Conservation (phyloP, 129 eudicot genomes). For the Artemisia annua region DNA sequence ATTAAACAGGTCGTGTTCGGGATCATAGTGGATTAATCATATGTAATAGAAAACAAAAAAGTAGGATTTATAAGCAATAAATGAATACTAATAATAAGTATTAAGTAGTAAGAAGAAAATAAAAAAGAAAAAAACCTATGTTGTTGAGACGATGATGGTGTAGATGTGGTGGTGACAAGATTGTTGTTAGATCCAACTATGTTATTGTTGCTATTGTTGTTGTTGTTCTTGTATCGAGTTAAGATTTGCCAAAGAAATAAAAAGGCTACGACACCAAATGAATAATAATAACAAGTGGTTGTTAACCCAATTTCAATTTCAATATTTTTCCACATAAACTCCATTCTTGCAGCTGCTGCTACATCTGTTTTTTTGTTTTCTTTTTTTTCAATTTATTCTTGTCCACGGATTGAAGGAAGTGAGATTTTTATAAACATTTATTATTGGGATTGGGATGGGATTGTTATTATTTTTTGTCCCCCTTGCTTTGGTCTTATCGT, state of each 20-base stretch:
- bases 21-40: no score
- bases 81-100: not conserved
- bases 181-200: no score
- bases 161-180: not conserved
- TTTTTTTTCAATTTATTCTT: no score
- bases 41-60: no score
- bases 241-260: no score
- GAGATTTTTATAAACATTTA: not conserved
- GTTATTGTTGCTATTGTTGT: no score
- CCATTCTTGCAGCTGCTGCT: no score
- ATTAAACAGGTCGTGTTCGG: no score
- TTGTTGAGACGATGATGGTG: not conserved
- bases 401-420: not conserved
- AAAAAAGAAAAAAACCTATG: constrained; percentile 19
- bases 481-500: constrained; percentile 8
- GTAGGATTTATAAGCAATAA: not conserved
- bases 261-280: not conserved
- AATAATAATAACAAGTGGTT: constrained; percentile 6
- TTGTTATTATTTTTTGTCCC: not conserved
- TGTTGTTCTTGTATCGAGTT: not conserved
- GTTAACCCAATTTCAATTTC: not conserved
- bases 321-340: no score
- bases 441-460: not conserved
- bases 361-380: no score
- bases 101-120: no score